Conservation (phyloP, 2,329 filamentous ascomycete genomes). For the Alternaria ventricosa region DNA sequence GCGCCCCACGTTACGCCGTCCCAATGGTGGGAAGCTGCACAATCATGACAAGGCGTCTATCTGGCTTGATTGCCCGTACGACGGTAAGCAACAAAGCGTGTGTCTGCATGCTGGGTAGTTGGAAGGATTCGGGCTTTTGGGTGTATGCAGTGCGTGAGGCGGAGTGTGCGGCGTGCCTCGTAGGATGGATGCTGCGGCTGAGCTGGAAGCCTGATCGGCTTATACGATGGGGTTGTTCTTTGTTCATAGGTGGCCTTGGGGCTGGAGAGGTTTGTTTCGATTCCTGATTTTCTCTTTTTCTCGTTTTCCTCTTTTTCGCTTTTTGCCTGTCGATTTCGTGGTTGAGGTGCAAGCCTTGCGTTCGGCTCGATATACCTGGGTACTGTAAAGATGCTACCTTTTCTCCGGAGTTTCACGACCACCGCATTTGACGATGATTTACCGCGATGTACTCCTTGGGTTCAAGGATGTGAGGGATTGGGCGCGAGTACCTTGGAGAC, state of each 20-base stretch:
- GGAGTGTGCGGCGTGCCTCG: slow-evolving; percentile 19
- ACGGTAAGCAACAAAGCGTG: slow-evolving; percentile 15
- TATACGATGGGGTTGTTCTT: neutral
- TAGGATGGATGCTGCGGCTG: slow-evolving; percentile 11
- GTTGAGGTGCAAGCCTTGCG: neutral
- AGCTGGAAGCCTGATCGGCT: slow-evolving; percentile 7
- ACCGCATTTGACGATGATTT: neutral
- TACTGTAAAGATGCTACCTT: neutral
- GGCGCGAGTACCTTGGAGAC: neutral
- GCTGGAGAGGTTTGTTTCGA: neutral
- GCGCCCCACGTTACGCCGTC: neutral
- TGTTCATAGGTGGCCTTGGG: slow-evolving; percentile 4
- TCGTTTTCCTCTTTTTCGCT: neutral
- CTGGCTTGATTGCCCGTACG: neutral
- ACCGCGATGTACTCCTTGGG: neutral
- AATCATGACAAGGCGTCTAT: slow-evolving; percentile 1
- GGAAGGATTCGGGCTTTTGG: slow-evolving; percentile 6
- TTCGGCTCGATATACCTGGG: neutral
- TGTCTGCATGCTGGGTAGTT: neutral
- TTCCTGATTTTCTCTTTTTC: neutral
- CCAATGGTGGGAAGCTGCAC: slow-evolving; percentile 1
- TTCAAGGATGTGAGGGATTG: neutral
- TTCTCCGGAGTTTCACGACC: neutral
- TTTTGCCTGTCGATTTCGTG: neutral
- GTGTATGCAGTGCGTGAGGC: slow-evolving; percentile 13